phyloP scores from a whole-genome alignment of 2,329 filamentous ascomycete species.

The Ilyonectria robusta region DNA sequence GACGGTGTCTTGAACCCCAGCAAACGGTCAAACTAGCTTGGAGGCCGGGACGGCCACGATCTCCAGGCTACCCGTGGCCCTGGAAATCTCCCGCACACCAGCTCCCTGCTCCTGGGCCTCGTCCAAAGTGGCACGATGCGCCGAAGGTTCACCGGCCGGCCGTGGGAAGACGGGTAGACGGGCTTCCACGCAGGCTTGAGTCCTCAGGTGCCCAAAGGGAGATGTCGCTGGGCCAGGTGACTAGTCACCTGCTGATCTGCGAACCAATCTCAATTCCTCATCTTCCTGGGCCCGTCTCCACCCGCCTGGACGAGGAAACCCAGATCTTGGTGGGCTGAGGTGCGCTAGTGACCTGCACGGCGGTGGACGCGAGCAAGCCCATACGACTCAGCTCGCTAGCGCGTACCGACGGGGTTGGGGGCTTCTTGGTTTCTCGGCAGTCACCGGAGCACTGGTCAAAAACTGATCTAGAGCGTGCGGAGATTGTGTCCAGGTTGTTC shows the following conservation, averaged over 20 bases:
- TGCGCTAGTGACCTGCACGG: conserved; percentile 48
- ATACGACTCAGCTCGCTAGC: conserved; percentile 47
- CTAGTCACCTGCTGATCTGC: conserved; percentile 48
- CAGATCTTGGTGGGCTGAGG: conserved; percentile 48
- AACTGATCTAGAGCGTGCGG: conserved; percentile 23
- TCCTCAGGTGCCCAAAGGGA: conserved; percentile 12
- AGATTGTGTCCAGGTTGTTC: conserved; percentile 25
- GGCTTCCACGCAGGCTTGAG: conserved; percentile 15
- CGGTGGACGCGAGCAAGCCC: conserved; percentile 45
- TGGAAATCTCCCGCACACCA: conserved; percentile 48
- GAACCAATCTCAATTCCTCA: conserved; percentile 47
- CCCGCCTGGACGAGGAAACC: conserved; percentile 39
- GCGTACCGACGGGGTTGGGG: conserved; percentile 27
- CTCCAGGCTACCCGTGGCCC: conserved; percentile 44
- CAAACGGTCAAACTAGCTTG: conserved; percentile 42
- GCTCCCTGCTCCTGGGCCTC: conserved; percentile 36
- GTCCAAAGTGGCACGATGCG: conserved; percentile 22
- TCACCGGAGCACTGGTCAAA: conserved; percentile 25
- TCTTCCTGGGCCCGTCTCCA: conserved; percentile 40
- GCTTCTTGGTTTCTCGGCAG: conserved; percentile 28
- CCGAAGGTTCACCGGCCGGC: conserved; percentile 27
- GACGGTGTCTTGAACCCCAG: conserved; percentile 46
- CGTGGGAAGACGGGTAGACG: conserved; percentile 5
- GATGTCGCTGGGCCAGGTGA: conserved; percentile 38
- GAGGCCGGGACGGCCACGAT: conserved; percentile 45